These are phyloP conservation scores for Zygoascus meyerae DNA, from an alignment of 1,139 yeast genomes.

Conservation along the genomic window DNA sequence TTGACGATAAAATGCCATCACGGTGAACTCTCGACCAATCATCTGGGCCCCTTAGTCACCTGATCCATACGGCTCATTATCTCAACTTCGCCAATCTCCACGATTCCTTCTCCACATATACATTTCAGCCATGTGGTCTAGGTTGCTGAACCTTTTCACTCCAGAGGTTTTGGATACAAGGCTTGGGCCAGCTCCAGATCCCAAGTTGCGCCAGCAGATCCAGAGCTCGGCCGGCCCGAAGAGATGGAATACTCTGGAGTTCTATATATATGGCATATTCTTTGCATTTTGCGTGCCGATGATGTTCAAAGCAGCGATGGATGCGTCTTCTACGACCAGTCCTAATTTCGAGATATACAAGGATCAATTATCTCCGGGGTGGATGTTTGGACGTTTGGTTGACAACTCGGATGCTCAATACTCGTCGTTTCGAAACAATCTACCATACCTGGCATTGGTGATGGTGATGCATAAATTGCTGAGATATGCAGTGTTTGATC, in stretches of 20 bases:
- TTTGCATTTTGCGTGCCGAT: slow-evolving; percentile 70
- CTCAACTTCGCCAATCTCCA: slow-evolving; percentile 5
- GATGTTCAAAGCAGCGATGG: slow-evolving; percentile 76
- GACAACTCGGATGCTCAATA: slow-evolving; percentile 89
- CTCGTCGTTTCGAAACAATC: slow-evolving; percentile 76
- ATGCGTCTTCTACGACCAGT: slow-evolving; percentile 59
- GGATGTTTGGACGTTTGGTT: slow-evolving; percentile 35
- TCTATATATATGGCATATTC: slow-evolving; percentile 55
- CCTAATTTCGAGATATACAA: slow-evolving; percentile 66
- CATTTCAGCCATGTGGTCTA: not conserved
- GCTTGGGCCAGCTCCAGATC: slow-evolving; percentile 49
- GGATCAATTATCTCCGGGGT: slow-evolving; percentile 67
- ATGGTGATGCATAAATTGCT: slow-evolving; percentile 49
- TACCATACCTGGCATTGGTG: slow-evolving; percentile 53
- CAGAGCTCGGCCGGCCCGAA: slow-evolving; percentile 46
- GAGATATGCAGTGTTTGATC: slow-evolving; percentile 34
- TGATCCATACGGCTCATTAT: too few relatives aligned
- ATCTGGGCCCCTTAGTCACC: too few relatives aligned
- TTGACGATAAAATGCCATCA: too few relatives aligned
- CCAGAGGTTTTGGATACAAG: slow-evolving; percentile 76
- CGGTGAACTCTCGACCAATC: too few relatives aligned
- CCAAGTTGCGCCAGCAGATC: slow-evolving; percentile 39
- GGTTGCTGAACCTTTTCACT: slow-evolving; percentile 41
- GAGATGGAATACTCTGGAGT: slow-evolving; percentile 73
- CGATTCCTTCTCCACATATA: not conserved